phyloP scores from a whole-genome alignment of 495 filamentous ascomycete species.

The Penicillium paradoxum region DNA sequence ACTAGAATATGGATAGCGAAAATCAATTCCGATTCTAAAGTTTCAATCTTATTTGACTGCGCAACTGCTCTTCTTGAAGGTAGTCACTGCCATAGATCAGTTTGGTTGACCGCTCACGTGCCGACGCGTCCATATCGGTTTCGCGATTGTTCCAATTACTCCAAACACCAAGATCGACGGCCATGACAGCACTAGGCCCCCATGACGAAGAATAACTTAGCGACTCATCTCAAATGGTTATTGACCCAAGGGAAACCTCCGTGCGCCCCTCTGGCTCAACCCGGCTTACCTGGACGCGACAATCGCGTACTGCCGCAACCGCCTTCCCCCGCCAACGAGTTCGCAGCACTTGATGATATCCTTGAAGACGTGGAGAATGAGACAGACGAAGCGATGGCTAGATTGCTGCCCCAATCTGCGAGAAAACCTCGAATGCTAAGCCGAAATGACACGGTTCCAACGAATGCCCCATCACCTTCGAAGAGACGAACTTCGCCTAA shows the following conservation, averaged over 20 bases:
- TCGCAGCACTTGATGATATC: constrained; percentile 16
- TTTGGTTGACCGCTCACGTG: constrained; percentile 28
- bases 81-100: constrained; percentile 1
- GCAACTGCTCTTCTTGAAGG: not conserved
- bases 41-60: not conserved
- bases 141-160: constrained; percentile 15
- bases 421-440: constrained; percentile 48
- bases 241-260: constrained; percentile 37
- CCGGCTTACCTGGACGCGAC: constrained; percentile 17
- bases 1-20: not conserved
- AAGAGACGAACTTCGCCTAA: constrained; percentile 23
- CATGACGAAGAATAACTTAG: constrained; percentile 52
- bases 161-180: constrained; percentile 12
- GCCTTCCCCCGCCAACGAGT: constrained; percentile 19
- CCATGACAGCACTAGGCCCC: constrained; percentile 33
- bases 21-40: not conserved
- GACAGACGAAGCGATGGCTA: constrained; percentile 48
- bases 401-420: constrained; percentile 48
- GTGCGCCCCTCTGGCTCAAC: constrained; percentile 30
- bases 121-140: constrained; percentile 21
- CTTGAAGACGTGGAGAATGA: constrained; percentile 25
- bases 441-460: constrained; percentile 16
- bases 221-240: constrained; percentile 48
- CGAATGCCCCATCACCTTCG: constrained; percentile 20
- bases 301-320: constrained; percentile 15